Base-by-base conservation (phyloP, 495 filamentous ascomycete genomes). In the Glonium stellatum region DNA sequence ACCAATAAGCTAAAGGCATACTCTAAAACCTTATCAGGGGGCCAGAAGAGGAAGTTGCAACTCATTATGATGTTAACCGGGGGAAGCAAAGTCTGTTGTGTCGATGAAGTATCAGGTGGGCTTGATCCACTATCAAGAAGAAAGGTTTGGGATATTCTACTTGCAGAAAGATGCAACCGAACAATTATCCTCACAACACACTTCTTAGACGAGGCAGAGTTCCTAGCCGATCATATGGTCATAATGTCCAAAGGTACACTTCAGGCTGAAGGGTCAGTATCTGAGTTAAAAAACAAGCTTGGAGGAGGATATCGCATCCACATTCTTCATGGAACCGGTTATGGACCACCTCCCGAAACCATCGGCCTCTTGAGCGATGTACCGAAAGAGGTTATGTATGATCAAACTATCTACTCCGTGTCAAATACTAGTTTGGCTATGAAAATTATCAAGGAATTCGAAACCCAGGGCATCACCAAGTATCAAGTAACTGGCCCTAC, bases 61-160 rank as follows among this genome's bases (percentile, higher is more conserved):
- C 79, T 96, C 10, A 85, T 86, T n/a, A 90, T 92, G 82, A 95
- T 93, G 89, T 82, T 96, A 55, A 90, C 88, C 23, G 90, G 90
- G 41, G 90, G 89, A 18, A 88, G 84, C 60, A 81, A 79, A 15
- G 83, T 96, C 6, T 96, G 90, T 71, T 91, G 88, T 70, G 85
- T 96, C 8, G 90, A 96, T 68, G 90, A 96, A 68, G 89, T 92
- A 4, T 89, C 84, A 13, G 86, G 82, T 52, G 90, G 90, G 5
- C 75, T 96, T 10, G 90, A 96, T 67, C 89, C 90, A 0, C 77
- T 96, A 13, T 86, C 82, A 42, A 75, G 90, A 15, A 75, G 89
- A 10, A 95, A 91, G 71, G 87, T 95, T 55, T 96, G 90, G 90
- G 87, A 92, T 63, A 96, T 96, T 55, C 72, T 96, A 18, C 75